Conservation (phyloP, 805 yeast genomes). For the Lipomyces yamadae region DNA sequence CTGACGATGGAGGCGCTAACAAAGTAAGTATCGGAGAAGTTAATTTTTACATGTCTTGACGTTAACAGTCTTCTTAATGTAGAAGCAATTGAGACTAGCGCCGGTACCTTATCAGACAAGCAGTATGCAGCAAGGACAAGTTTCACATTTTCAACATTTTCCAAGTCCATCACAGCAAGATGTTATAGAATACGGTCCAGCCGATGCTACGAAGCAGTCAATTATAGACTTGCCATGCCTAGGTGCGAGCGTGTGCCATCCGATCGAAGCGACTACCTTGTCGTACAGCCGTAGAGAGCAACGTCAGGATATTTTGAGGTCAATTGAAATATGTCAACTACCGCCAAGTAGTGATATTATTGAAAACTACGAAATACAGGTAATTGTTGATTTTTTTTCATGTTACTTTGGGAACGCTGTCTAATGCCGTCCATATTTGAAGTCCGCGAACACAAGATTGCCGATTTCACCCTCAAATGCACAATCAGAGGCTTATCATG, state of each 20-base stretch:
- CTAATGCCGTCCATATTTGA: neutral
- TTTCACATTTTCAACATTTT: neutral
- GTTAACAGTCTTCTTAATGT: neutral
- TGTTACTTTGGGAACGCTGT: neutral
- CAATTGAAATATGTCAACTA: neutral
- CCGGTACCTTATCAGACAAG: neutral
- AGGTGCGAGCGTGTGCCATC: neutral
- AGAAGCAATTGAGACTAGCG: neutral
- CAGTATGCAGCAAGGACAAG: constrained; percentile 2
- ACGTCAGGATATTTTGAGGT: neutral
- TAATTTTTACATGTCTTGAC: neutral
- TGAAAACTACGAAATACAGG: neutral
- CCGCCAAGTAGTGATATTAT: neutral
- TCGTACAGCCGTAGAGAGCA: neutral
- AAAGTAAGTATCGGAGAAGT: neutral
- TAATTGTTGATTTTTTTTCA: neutral
- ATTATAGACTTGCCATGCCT: neutral
- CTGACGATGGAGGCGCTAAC: constrained; percentile 8
- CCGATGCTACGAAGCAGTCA: neutral
- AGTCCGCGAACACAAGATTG: neutral
- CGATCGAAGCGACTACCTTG: neutral
- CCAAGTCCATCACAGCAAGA: neutral
- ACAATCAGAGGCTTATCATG: neutral
- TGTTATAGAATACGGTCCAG: neutral
- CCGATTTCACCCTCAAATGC: neutral